These are phyloP conservation scores for Lithospermum erythrorhizon DNA, from an alignment of 257 asterid species.

Conservation along the genomic window DNA sequence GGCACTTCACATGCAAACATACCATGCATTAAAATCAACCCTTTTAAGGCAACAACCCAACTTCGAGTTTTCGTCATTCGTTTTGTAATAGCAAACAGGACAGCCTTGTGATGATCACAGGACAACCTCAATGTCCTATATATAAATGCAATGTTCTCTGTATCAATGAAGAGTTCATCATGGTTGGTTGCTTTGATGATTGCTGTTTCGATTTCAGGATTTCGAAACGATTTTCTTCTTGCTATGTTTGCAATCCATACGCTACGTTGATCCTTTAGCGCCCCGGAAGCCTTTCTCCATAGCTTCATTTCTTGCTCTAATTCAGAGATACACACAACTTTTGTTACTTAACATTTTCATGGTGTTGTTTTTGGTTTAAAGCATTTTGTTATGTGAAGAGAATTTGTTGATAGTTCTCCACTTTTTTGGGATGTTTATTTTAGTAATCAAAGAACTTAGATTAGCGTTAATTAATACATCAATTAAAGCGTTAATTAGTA, in stretches of 20 bases:
- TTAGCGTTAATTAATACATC: too few species aligned
- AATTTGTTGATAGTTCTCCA: too few species aligned
- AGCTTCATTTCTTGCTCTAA: conserved; percentile 45
- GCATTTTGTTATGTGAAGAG: too few species aligned
- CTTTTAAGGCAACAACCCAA: conserved; percentile 74
- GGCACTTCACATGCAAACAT: conserved; percentile 31
- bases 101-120: conserved; percentile 47
- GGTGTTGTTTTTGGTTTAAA: too few species aligned
- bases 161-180: conserved; percentile 31
- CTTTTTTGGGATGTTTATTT: too few species aligned
- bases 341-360: too few species aligned
- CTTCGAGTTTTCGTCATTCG: conserved; percentile 41
- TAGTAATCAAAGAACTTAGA: too few species aligned
- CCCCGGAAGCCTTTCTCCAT: conserved; percentile 62
- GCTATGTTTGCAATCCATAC: conserved; percentile 46
- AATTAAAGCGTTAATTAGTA: too few species aligned
- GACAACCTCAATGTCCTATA: conserved; percentile 30
- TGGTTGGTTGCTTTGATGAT: conserved; percentile 75
- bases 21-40: conserved; percentile 58
- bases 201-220: conserved; percentile 74
- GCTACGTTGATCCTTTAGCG: conserved; percentile 63
- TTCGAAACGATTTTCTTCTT: conserved; percentile 46
- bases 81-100: conserved; percentile 45
- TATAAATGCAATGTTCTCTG: conserved; percentile 11
- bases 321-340: too few species aligned